Evolutionary conservation across 768 basidiomycete genomes (phyloP).

Genomic region (Rhodotorula diobovata): DNA sequence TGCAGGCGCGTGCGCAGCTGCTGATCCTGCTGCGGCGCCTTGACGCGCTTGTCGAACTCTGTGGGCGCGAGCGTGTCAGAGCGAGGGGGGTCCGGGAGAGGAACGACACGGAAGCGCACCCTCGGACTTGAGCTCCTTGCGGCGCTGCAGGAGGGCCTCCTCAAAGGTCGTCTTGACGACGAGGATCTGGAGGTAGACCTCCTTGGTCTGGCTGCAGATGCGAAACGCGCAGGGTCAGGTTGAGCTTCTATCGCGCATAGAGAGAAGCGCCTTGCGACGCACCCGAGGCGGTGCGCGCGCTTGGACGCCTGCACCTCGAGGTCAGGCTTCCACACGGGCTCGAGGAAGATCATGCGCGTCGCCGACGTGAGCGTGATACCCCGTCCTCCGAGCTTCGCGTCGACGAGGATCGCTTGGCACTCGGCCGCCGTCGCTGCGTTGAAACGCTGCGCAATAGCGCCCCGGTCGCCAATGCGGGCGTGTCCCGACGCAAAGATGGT

Average conservation of each 20-base stretch:
- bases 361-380: slow-evolving; percentile 29
- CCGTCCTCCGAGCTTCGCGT: slow-evolving; percentile 33
- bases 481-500: slow-evolving; percentile 23
- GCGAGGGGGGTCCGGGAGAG: too few relatives aligned
- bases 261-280: neutral
- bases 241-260: neutral
- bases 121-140: slow-evolving; percentile 5
- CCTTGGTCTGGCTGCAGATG: slow-evolving; percentile 14
- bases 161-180: slow-evolving; percentile 32
- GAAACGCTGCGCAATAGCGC: slow-evolving; percentile 14
- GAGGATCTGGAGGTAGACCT: slow-evolving; percentile 27
- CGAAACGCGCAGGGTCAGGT: neutral
- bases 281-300: slow-evolving; percentile 37
- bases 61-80: neutral
- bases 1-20: slow-evolving; percentile 17
- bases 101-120: slow-evolving; percentile 2
- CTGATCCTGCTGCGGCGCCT: slow-evolving; percentile 28
- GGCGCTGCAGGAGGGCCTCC: slow-evolving; percentile 20
- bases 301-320: slow-evolving; percentile 33
- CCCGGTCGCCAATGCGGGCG: slow-evolving; percentile 17
- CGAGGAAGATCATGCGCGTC: slow-evolving; percentile 23
- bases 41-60: slow-evolving; percentile 30
- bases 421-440: slow-evolving; percentile 10
- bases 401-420: slow-evolving; percentile 33
- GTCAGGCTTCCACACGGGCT: slow-evolving; percentile 33